Evolutionary conservation across 208 protist genomes (phyloP), one percentile per base, ranked within the genome.

Genomic region (Leishmania major): DNA sequence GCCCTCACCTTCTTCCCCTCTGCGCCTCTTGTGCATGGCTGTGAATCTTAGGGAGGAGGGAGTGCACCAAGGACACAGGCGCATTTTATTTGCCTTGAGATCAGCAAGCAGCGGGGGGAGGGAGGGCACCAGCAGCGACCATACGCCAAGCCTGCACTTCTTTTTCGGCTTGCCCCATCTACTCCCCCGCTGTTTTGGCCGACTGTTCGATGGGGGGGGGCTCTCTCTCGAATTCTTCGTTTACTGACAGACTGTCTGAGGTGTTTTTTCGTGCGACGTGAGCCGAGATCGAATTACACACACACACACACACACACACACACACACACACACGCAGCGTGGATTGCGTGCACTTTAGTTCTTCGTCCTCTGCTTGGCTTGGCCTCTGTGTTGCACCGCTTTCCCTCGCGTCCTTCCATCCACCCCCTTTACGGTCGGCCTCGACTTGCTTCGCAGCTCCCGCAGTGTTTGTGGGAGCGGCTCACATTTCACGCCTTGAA

Each of bases 321-420:
- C 17, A 31, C 57, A 7, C 57, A n/a, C 37, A 35, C n/a, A 43
- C 62, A 51, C 40, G n/a, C n/a, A 22, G 45, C 17, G 19, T 40
- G 7, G 17, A 28, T 78, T 25, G 57, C 55, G 60, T 19, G n/a
- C 72, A 5, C 15, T 83, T 35, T 83, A 35, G 51, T 64, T 62
- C 72, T 69, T 40, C 76, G 17, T 80, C 31, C 31, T 69, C 72
- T 19, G 75, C n/a, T 47, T 80, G 55, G 75, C n/a, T 47, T 80
- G 55, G 55, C 59, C 70, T 55, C 76, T 78, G 11, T 25, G 22
- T 8, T 57, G 37, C 11, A 47, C 31, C 31, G 53, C 15, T 57
- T 75, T 49, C 53, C 79, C 17, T 72, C 55, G 74, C 31, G 11
- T 74, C 31, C 51, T 22, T 78, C 60, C 64, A 72, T 64, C 22